Evolutionary conservation across 2,329 filamentous ascomycete genomes (phyloP), one percentile per base, ranked within the genome.

Genomic region (Pseudohalonectria lignicola): DNA sequence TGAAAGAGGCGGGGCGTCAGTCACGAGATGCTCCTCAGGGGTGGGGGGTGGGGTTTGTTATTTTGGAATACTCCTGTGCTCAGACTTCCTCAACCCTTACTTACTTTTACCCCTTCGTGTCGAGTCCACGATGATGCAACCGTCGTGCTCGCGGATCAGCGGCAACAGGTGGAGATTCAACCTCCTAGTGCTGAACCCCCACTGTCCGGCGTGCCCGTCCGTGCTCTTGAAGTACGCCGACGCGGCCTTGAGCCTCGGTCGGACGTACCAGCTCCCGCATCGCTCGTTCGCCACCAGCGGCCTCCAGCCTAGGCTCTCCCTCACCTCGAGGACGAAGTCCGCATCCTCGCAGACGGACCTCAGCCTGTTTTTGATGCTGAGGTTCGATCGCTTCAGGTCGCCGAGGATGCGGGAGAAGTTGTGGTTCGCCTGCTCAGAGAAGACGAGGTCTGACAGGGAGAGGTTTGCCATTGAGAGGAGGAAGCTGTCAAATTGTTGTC

Each of bases 161-260:
- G 78, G 69, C 36, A 95, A 57, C 13, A 96, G 55, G 46, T 94
- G 84, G 49, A 94, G 54, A 54, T 98, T 98, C 51, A 96, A 61
- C 46, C 92, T 70, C 45, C 92, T 67, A 17, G 81, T 73, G 59
- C 85, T 94, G 54, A 96, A 94, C 43, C 79, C 75, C 92, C 92
- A 98, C 52, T 93, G 79, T 8, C 85, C 80, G 37, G 79, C 78
- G 57, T 98, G 92, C 1, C 92, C 92, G 61, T 98, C 92, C 2
- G 92, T 98, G 60, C 86, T 94, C 68, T 98, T 98, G 63, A 96
- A 98, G 61, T 96, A 98, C 23, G 82, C 85, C 46, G 83, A 87
- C 23, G 75, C 83, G 1, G 55, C 61, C 59, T 90, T 92, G 19
- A 52, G 52, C 7, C 57, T 57, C 0, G 80, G 80, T 25, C 67